Conservation (phyloP, 768 basidiomycete species). For the Auricularia cornea region DNA sequence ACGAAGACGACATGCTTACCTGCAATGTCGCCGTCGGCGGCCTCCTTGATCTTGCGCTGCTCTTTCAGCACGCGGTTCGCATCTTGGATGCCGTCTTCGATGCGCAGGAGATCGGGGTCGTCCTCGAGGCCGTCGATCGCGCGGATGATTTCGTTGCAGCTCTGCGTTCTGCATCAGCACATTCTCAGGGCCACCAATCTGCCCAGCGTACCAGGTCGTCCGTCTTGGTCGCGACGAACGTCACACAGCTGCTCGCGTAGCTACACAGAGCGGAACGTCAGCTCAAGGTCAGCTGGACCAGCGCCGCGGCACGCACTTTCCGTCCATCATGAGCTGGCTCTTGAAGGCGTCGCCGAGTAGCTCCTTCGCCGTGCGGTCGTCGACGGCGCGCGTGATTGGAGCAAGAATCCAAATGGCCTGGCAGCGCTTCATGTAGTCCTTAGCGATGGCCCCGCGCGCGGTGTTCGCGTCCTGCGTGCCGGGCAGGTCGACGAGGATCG, state of each 20-base stretch:
- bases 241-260: conserved; percentile 51
- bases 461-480: conserved; percentile 61
- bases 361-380: conserved; percentile 57
- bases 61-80: conserved; percentile 28
- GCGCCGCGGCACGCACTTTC: conserved; percentile 36
- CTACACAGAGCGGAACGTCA: conserved; percentile 20
- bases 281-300: background rate
- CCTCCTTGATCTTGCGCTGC: conserved; percentile 34
- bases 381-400: conserved; percentile 54
- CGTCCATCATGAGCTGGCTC: conserved; percentile 54
- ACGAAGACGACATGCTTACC: too few species aligned
- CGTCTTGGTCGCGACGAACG: conserved; percentile 58
- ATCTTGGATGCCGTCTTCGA: conserved; percentile 38
- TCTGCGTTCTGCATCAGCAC: background rate
- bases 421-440: conserved; percentile 59
- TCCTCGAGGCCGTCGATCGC: conserved; percentile 44
- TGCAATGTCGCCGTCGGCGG: conserved; percentile 33
- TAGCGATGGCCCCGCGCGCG: conserved; percentile 53
- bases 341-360: conserved; percentile 59
- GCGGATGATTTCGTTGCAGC: conserved; percentile 44
- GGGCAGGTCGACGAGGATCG: conserved; percentile 55
- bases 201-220: conserved; percentile 36
- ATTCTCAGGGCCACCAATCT: background rate
- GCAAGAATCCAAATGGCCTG: conserved; percentile 61
- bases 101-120: conserved; percentile 42